Evolutionary conservation across 768 basidiomycete genomes (phyloP).

Genomic region (Boletus sp.): DNA sequence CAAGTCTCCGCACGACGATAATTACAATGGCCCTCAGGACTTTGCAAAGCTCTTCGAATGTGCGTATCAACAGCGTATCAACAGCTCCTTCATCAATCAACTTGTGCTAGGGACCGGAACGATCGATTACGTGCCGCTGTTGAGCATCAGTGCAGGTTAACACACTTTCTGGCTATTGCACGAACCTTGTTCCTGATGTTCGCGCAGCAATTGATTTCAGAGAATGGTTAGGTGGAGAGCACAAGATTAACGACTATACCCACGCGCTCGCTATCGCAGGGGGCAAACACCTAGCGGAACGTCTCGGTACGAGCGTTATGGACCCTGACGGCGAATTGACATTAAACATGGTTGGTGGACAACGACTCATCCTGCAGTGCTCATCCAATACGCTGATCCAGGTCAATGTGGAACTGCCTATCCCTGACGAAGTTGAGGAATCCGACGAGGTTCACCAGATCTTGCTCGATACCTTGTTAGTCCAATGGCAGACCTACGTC

Average conservation of each 20-base stretch:
- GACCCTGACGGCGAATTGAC: slow-evolving; percentile 62
- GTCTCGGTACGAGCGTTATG: slow-evolving; percentile 61
- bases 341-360: slow-evolving; percentile 58
- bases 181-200: slow-evolving; percentile 3
- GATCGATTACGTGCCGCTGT: slow-evolving; percentile 49
- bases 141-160: slow-evolving; percentile 55
- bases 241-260: slow-evolving; percentile 67
- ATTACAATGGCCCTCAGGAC: slow-evolving; percentile 27
- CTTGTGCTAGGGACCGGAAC: slow-evolving; percentile 58
- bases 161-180: neutral
- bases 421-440: slow-evolving; percentile 26
- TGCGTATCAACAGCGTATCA: slow-evolving; percentile 5
- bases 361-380: neutral
- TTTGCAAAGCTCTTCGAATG: slow-evolving; percentile 55
- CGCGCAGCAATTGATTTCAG: slow-evolving; percentile 68
- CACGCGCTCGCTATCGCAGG: slow-evolving; percentile 67
- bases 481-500: slow-evolving; percentile 21
- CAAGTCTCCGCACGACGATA: slow-evolving; percentile 42
- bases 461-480: slow-evolving; percentile 16
- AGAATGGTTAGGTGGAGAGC: slow-evolving; percentile 71
- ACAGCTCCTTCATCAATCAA: neutral
- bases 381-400: slow-evolving; percentile 8
- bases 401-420: slow-evolving; percentile 43
- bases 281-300: slow-evolving; percentile 55
- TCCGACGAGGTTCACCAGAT: slow-evolving; percentile 13